Evolutionary conservation across 164 flowering plant genomes (phyloP), one percentile per base, ranked within the genome.

Genomic region (Magnolia kwangsiensis): DNA sequence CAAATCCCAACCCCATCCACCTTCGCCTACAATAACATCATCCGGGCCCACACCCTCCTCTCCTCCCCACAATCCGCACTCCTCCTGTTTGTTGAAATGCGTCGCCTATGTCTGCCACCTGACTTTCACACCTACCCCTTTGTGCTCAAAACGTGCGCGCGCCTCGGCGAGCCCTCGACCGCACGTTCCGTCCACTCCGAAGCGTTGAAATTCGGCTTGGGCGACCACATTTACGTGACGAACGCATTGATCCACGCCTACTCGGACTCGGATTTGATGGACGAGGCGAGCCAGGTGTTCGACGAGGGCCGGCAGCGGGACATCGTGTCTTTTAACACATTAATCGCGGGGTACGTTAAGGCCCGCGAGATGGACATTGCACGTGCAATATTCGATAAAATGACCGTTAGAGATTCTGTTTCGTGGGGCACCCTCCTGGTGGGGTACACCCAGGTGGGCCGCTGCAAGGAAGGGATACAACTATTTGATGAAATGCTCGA

Each of bases 71-170:
- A 75, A 69, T 9, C 78, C 27, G 88, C 94, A 24, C 81, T 90
- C 74, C 72, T 1, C 31, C 79, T 88, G 78, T 91, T 90, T 67
- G 61, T 21, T 67, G 80, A 68, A 69, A 89, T 93, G 93, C 89
- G 86, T 74, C 85, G 80, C 29, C 69, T 64, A 2, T 76, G 84
- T 3, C 23, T 89, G 37, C 86, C 89, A 2, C 93, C 86, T 21
- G 96, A 93, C 73, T 74, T 83, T 51, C 89, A 90, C 82, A 86
- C 96, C 71, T 90, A 82, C 83, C 93, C 96, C 63, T 89, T 91
- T 69, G 82, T 67, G 0, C 84, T 93, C 79, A 87, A 85, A 74
- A 92, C 93, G 14, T 86, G 85, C 21, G 71, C 83, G 0, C 79
- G 49, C 19, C 78, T 83, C 49, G 77, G 78, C 1, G 16, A 70